Base-by-base conservation (phyloP, 768 basidiomycete species). In the Boletus coccyginus region DNA sequence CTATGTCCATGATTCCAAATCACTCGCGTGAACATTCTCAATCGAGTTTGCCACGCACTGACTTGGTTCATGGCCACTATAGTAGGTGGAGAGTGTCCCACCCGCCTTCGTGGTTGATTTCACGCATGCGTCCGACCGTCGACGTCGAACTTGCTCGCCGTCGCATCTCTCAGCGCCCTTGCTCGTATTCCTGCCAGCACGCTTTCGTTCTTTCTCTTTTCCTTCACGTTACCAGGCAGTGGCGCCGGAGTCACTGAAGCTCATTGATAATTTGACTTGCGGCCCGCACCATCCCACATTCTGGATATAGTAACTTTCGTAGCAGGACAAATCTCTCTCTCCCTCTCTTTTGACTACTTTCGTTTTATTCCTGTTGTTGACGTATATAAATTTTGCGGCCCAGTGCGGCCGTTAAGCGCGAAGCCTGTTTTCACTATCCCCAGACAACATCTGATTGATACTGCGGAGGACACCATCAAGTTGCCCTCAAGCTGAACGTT, bases 21-120 rank as follows among this genome's bases (percentile, higher is more conserved):
- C 65, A 63, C 49, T 43, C 51, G 62, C 60, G 50, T 62, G 60
- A 56, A 66, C 68, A 63, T 56, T 57, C 72, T 73, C 70, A 59
- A 2, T 74, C 59, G 73, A 73, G 73, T 62, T 60, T 64, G 69
- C 61, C 62, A 64, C 31, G 64, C 63, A 47, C 33, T 69, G 68
- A 65, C 66, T 79, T 72, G 81, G 80, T 82, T 83, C 81, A 83
- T 82, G 81, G 81, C 76, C 78, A 74, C 78, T 75, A 80, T 79
- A 78, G 78, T 77, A 74, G 73, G 66, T 21, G 32, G 52, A 65
- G 21, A 72, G 78, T 70, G 78, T 76, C 75, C 69, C 60, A 62
- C 59, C 27, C 31, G 62, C 60, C 42, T 27, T 61, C 47, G 31
- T 56, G 48, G 56, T 17, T 36, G 48, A 46, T 61, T 32, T 55